Conservation (phyloP, 352 stramenopile genomes). For the Pseudoperonospora humuli region DNA sequence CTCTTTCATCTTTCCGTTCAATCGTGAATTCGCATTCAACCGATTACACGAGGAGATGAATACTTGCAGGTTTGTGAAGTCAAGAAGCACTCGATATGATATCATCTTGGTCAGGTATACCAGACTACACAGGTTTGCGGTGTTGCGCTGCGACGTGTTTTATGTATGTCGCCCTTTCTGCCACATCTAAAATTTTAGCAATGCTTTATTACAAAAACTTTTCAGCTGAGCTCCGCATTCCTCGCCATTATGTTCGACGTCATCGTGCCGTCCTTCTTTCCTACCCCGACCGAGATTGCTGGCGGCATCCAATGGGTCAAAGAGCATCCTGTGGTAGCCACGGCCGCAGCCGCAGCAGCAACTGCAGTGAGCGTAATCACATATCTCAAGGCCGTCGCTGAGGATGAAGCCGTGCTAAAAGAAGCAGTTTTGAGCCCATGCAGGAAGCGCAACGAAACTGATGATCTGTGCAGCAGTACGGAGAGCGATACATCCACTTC, state of each 20-base stretch:
- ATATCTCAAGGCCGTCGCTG: constrained; percentile 39
- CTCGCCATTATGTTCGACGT: constrained; percentile 46
- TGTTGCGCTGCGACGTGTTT: constrained; percentile 20
- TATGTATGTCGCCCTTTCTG: constrained; percentile 16
- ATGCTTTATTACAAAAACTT: neutral
- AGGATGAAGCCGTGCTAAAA: constrained; percentile 23
- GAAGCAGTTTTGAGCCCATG: constrained; percentile 1
- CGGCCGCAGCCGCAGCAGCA: constrained; percentile 52
- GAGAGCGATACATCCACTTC: constrained; percentile 55
- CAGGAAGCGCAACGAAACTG: constrained; percentile 12
- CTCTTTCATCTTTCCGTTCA: constrained; percentile 1
- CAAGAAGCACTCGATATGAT: no score
- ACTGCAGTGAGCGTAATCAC: constrained; percentile 63
- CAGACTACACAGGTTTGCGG: constrained; percentile 6
- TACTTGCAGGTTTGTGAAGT: constrained; percentile 1
- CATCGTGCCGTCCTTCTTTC: constrained; percentile 66
- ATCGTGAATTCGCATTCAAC: constrained; percentile 3
- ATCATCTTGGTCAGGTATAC: neutral
- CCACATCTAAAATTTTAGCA: constrained; percentile 17
- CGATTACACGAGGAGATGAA: neutral
- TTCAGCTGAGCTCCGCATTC: no score
- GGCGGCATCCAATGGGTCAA: constrained; percentile 62
- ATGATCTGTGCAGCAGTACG: constrained; percentile 57
- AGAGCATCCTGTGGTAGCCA: constrained; percentile 64
- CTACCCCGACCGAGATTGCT: constrained; percentile 71